Evolutionary conservation across 805 yeast species (phyloP).

Genomic region (Nadsonia fulvescens): DNA sequence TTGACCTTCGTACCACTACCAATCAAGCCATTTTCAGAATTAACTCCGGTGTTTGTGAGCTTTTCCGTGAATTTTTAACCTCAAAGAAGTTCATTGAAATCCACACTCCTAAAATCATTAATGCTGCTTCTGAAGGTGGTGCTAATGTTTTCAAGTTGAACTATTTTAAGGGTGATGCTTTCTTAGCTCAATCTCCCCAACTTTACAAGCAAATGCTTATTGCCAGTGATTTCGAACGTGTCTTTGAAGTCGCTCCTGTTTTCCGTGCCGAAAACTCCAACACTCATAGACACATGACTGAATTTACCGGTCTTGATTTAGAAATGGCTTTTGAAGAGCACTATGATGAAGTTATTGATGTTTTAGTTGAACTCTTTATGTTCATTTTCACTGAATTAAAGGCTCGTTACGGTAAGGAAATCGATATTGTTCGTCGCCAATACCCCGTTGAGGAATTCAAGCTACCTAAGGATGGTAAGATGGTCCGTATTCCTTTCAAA

Average conservation of each 20-base stretch:
- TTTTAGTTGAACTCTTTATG: constrained; percentile 55
- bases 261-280: constrained; percentile 98
- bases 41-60: constrained; percentile 70
- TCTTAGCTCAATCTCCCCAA: constrained; percentile 95
- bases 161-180: constrained; percentile 86
- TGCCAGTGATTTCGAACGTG: constrained; percentile 94
- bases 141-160: constrained; percentile 87
- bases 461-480: constrained; percentile 83
- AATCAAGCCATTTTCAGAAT: constrained; percentile 94
- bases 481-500: constrained; percentile 75
- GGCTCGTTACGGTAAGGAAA: constrained; percentile 62
- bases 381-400: constrained; percentile 78
- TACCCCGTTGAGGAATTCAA: constrained; percentile 96
- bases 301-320: constrained; percentile 89
- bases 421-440: constrained; percentile 79
- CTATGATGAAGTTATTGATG: constrained; percentile 72
- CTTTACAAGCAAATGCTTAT: constrained; percentile 94
- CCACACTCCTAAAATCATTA: constrained; percentile 90
- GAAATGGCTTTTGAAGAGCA: constrained; percentile 98
- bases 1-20: constrained; percentile 90
- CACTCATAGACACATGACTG: constrained; percentile 99
- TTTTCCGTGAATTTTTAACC: constrained; percentile 77
- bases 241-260: constrained; percentile 92
- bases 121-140: constrained; percentile 96
- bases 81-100: constrained; percentile 64